phyloP scores from a whole-genome alignment of 2,329 filamentous ascomycete species.

The Stachybotrys elegans region DNA sequence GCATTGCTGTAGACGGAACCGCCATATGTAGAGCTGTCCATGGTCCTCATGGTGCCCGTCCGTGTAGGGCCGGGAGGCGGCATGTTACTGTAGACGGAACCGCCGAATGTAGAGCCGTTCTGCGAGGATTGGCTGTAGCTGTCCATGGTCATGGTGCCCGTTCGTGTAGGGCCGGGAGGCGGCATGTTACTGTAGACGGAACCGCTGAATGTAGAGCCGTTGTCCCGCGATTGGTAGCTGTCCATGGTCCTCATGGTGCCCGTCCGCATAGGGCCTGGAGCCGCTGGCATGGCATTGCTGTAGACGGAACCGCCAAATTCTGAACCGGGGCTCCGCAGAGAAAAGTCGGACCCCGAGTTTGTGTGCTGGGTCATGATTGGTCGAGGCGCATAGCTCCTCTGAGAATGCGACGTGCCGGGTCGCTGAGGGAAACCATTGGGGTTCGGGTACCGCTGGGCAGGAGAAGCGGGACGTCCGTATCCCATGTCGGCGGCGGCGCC shows the following conservation, averaged over 20 bases:
- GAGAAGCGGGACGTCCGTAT: constrained; percentile 33
- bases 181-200: constrained; percentile 14
- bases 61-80: constrained; percentile 26
- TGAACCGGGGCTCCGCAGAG: too few species aligned
- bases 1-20: constrained; percentile 9
- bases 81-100: constrained; percentile 12
- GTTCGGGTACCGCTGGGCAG: constrained; percentile 29
- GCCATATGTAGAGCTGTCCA: constrained; percentile 19
- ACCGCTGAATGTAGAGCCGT: constrained; percentile 4
- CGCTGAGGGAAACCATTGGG: constrained; percentile 21
- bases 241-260: constrained; percentile 25
- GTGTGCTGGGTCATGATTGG: too few species aligned
- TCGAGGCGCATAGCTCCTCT: constrained; percentile 22
- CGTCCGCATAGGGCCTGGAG: constrained; percentile 25
- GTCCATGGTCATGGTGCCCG: constrained; percentile 25
- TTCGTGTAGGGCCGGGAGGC: constrained; percentile 27
- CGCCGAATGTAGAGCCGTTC: neutral
- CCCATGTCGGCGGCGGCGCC: constrained; percentile 58
- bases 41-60: constrained; percentile 23
- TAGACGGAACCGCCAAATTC: constrained; percentile 3
- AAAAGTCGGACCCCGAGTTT: too few species aligned
- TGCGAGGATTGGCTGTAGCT: constrained; percentile 18
- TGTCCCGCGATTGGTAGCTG: constrained; percentile 11
- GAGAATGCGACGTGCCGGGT: constrained; percentile 30
- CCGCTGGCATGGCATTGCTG: constrained; percentile 20